Conservation (phyloP, 257 asterid species). For the Striga asiatica region DNA sequence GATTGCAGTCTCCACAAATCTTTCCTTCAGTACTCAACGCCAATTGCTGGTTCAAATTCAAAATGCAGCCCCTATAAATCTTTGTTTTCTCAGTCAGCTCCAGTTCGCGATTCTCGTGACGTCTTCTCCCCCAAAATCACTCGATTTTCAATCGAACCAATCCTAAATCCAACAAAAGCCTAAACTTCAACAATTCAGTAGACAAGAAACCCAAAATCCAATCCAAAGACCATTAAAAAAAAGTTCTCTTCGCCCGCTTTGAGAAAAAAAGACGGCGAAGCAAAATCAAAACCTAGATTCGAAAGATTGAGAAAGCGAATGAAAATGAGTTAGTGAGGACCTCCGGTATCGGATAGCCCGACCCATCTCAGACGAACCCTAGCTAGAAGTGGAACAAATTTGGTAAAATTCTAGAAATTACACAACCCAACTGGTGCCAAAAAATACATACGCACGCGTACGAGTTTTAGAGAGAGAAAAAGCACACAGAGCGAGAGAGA, state of each 20-base stretch:
- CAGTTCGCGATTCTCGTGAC: conserved; percentile 2
- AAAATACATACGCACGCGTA: background rate
- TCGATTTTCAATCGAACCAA: background rate
- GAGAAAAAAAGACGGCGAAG: no score
- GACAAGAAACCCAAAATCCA: conserved; percentile 17
- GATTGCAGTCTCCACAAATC: background rate
- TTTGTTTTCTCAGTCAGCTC: conserved; percentile 11
- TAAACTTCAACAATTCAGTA: no score
- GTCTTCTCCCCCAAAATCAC: background rate
- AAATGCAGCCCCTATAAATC: background rate
- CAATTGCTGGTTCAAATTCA: conserved; percentile 10
- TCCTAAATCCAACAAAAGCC: conserved; percentile 18
- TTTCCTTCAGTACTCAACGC: conserved; percentile 13
- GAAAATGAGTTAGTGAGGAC: conserved; percentile 11
- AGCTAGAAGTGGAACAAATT: conserved; percentile 21
- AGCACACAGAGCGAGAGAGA: conserved; percentile 3
- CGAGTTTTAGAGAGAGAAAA: no score
- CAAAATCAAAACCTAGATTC: conserved; percentile 21
- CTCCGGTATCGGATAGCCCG: conserved; percentile 17
- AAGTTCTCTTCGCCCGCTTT: background rate
- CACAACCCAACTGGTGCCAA: no score
- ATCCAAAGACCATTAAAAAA: no score
- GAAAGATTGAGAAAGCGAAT: conserved; percentile 8
- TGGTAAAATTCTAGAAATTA: background rate
- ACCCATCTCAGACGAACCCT: conserved; percentile 25